Evolutionary conservation across 805 yeast genomes (phyloP).

Genomic region (Candida caryicola): DNA sequence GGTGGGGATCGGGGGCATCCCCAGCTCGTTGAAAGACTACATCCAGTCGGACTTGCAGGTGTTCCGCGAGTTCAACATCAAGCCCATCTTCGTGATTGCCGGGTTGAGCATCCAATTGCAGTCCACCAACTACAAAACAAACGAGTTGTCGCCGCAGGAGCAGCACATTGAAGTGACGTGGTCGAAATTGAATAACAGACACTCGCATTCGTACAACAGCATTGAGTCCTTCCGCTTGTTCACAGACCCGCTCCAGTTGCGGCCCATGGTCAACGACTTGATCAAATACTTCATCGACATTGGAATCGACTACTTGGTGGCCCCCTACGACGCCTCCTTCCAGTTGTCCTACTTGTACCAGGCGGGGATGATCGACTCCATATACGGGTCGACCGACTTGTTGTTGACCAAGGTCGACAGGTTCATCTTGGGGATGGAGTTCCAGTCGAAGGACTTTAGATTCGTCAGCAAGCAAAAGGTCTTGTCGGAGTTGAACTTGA

Average conservation of each 20-base stretch:
- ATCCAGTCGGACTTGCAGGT: slow-evolving; percentile 61
- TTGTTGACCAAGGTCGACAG: slow-evolving; percentile 64
- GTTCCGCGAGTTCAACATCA: slow-evolving; percentile 59
- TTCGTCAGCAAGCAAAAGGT: slow-evolving; percentile 59
- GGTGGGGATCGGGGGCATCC: slow-evolving; percentile 81
- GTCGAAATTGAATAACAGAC: slow-evolving; percentile 31
- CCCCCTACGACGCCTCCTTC: slow-evolving; percentile 79
- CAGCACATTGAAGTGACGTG: slow-evolving; percentile 41
- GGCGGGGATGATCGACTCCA: slow-evolving; percentile 59
- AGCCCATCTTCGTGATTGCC: slow-evolving; percentile 76
- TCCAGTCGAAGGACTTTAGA: slow-evolving; percentile 60
- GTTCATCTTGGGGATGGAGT: slow-evolving; percentile 70
- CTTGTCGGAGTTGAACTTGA: slow-evolving; percentile 56
- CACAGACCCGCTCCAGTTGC: slow-evolving; percentile 47
- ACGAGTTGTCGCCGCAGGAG: slow-evolving; percentile 37
- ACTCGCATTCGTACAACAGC: slow-evolving; percentile 19
- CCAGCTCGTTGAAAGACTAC: slow-evolving; percentile 54
- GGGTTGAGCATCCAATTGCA: slow-evolving; percentile 54
- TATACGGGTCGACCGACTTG: slow-evolving; percentile 83
- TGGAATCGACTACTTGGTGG: slow-evolving; percentile 63
- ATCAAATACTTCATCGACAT: slow-evolving; percentile 54
- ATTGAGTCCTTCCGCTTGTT: slow-evolving; percentile 52
- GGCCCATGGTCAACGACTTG: slow-evolving; percentile 54
- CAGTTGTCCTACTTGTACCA: slow-evolving; percentile 73
- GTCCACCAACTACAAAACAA: slow-evolving; percentile 30